These are phyloP conservation scores for Diaporthe vexans DNA, from an alignment of 2,329 filamentous ascomycete species.

Conservation along the genomic window DNA sequence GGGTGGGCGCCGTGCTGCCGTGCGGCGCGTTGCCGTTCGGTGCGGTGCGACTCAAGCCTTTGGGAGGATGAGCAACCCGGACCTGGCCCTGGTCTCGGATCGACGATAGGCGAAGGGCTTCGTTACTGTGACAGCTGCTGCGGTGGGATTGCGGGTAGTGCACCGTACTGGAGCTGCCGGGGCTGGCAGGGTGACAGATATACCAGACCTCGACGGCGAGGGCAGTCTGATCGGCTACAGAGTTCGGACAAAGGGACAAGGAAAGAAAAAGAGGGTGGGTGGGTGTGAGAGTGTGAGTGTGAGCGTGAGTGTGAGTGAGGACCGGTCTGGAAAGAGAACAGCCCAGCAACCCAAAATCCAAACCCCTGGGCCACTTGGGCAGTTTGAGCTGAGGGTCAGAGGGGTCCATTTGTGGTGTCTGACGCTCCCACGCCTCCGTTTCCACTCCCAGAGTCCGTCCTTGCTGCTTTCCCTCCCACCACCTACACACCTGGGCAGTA, in stretches of 20 bases:
- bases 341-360: conserved; percentile 1
- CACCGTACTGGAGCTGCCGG: background rate
- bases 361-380: conserved; percentile 17
- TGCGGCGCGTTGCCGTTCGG: conserved; percentile 8
- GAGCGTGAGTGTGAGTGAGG: background rate
- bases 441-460: background rate
- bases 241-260: conserved; percentile 27
- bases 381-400: conserved; percentile 14
- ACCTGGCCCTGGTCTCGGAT: conserved; percentile 30
- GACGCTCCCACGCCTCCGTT: conserved; percentile 20
- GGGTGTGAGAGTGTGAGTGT: no score
- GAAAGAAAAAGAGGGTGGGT: background rate
- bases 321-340: conserved; percentile 5
- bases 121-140: background rate
- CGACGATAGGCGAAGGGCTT: conserved; percentile 19
- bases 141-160: background rate
- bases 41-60: conserved; percentile 1
- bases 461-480: background rate
- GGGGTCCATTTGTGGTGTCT: conserved; percentile 22
- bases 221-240: conserved; percentile 17
- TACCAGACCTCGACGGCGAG: background rate
- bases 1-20: background rate
- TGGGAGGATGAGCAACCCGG: conserved; percentile 21
- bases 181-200: background rate
- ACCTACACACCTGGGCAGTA: no score